phyloP scores from a whole-genome alignment of 352 stramenopile genomes.

The Globisporangium emineosum region DNA sequence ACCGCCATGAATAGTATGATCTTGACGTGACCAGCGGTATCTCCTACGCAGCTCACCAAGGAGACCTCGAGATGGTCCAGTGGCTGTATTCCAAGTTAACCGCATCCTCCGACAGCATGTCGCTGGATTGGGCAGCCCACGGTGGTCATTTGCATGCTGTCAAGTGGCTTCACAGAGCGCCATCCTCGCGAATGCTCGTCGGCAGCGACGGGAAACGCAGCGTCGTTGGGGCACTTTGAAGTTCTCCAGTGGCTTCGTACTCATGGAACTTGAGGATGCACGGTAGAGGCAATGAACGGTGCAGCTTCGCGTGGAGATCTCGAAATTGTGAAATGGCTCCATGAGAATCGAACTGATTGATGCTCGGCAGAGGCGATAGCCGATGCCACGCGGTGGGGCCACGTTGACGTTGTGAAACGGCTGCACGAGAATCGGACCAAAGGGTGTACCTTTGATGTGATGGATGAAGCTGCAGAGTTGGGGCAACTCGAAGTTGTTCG shows the following conservation, averaged over 20 bases:
- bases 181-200: background rate
- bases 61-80: too few relatives aligned
- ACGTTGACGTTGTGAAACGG: too few relatives aligned
- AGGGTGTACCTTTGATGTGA: background rate
- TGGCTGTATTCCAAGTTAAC: background rate
- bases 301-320: too few relatives aligned
- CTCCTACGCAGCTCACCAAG: background rate
- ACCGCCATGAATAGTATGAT: background rate
- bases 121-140: background rate
- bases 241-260: background rate
- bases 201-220: background rate
- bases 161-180: background rate
- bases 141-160: background rate
- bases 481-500: background rate
- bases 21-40: background rate
- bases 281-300: too few relatives aligned
- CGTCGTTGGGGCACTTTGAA: background rate
- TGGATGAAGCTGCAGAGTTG: background rate
- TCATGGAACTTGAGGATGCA: background rate
- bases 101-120: background rate
- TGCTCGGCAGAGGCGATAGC: too few relatives aligned
- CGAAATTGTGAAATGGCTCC: too few relatives aligned
- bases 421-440: background rate
- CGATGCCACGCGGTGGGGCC: too few relatives aligned
- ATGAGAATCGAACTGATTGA: too few relatives aligned